Conservation (phyloP, 768 basidiomycete species). For the Pisolithus sp. region DNA sequence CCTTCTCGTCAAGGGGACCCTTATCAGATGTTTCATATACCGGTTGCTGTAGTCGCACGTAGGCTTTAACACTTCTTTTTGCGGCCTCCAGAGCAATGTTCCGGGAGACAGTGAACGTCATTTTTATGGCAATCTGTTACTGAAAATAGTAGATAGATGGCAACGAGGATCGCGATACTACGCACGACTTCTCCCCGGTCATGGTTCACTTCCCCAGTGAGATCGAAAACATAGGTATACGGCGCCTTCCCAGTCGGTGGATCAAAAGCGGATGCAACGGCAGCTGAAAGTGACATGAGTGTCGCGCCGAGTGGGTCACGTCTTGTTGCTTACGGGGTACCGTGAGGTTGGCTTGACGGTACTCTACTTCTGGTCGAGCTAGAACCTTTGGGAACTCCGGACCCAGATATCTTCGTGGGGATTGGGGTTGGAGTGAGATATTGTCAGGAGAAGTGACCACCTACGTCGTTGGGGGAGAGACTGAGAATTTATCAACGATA, state of each 20-base stretch:
- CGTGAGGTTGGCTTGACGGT: constrained; percentile 76
- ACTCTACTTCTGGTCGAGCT: constrained; percentile 66
- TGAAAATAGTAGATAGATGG: constrained; percentile 4
- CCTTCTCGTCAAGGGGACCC: constrained; percentile 60
- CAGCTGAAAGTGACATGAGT: constrained; percentile 38
- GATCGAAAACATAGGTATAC: constrained; percentile 80
- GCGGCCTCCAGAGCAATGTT: constrained; percentile 72
- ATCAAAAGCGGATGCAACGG: constrained; percentile 63
- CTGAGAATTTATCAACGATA: constrained; percentile 71
- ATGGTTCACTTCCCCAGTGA: constrained; percentile 71
- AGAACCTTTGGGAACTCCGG: constrained; percentile 66
- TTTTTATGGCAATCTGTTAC: constrained; percentile 66
- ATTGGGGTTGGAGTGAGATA: constrained; percentile 4
- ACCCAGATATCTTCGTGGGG: constrained; percentile 60
- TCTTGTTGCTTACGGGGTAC: constrained; percentile 47
- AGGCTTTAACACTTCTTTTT: constrained; percentile 71
- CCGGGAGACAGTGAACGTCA: constrained; percentile 64
- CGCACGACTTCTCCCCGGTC: constrained; percentile 72
- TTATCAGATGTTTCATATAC: constrained; percentile 74
- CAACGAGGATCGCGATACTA: constrained; percentile 3
- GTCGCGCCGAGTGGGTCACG: constrained; percentile 2
- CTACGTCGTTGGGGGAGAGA: constrained; percentile 68
- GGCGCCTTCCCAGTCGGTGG: constrained; percentile 62
- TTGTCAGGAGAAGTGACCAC: constrained; percentile 24
- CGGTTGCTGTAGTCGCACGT: constrained; percentile 69